Evolutionary conservation across 2,329 filamentous ascomycete species (phyloP).

Genomic region (Geoglossum cookeanum): DNA sequence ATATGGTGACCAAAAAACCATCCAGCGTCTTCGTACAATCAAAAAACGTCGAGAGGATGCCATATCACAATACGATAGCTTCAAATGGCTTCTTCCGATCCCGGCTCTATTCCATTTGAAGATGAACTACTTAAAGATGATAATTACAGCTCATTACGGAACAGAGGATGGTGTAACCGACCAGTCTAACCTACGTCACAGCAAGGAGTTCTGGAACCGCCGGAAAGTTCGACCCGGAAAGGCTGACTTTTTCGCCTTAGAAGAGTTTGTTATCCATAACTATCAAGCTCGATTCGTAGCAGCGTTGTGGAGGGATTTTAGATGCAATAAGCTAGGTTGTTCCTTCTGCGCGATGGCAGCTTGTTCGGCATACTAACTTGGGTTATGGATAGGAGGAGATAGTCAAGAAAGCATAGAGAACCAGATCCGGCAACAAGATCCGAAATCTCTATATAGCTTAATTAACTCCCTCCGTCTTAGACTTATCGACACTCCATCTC

Average conservation of each 20-base stretch:
- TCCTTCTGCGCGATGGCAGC: not conserved
- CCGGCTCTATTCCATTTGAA: not conserved
- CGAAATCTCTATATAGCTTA: not conserved
- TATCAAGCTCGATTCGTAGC: not conserved
- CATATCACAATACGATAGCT: not conserved
- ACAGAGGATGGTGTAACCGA: not conserved
- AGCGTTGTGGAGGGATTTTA: not conserved
- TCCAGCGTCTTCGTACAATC: not conserved
- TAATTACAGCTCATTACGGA: not conserved
- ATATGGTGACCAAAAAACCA: not conserved
- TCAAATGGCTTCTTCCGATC: not conserved
- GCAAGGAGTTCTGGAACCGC: not conserved
- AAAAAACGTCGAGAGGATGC: not conserved
- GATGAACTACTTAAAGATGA: not conserved
- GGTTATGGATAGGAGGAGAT: not conserved
- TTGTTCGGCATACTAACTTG: not conserved
- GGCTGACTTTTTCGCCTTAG: not conserved
- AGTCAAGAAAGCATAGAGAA: not conserved
- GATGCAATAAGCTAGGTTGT: not conserved
- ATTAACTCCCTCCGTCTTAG: not conserved
- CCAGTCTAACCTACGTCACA: not conserved
- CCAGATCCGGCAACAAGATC: not conserved
- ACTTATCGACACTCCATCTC: not conserved
- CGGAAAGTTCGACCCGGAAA: not conserved
- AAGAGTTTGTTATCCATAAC: not conserved